Percentiles rank a stretch among this genome's conserved stretches.
phyloP scores from a whole-genome alignment of 2,329 filamentous ascomycete species.

The Claviceps lovelessii region DNA sequence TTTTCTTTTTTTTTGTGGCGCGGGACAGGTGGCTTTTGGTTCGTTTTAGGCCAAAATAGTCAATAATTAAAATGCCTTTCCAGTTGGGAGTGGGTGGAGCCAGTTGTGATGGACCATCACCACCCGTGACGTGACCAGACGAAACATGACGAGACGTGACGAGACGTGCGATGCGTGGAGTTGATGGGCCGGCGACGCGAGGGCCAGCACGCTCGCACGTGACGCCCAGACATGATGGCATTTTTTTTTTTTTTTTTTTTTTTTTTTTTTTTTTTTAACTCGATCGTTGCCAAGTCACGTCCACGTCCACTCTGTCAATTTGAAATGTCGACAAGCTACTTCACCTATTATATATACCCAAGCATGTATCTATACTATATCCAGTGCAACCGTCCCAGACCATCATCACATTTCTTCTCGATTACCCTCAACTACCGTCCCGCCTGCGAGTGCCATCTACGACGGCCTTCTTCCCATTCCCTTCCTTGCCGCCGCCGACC shows the following conservation, averaged over 20 bases:
- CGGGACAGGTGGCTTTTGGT: too few relatives aligned
- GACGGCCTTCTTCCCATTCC: constrained; percentile 17
- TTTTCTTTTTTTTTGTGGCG: not conserved
- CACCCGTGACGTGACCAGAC: not conserved
- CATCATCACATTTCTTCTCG: not conserved
- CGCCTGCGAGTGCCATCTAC: not conserved
- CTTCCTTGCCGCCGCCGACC: constrained; percentile 14
- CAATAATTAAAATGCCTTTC: too few relatives aligned
- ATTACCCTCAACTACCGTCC: not conserved
- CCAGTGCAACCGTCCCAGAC: not conserved
- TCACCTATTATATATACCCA: not conserved
- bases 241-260: too few relatives aligned
- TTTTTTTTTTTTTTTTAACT: too few relatives aligned
- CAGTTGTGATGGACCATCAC: not conserved
- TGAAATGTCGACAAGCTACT: not conserved
- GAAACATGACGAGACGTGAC: not conserved
- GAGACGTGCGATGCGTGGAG: not conserved
- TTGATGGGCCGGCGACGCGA: not conserved
- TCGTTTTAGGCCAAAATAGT: too few relatives aligned
- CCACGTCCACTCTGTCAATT: not conserved
- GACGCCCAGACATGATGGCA: not conserved
- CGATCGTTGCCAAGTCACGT: too few relatives aligned
- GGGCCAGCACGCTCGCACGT: not conserved
- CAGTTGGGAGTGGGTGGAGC: not conserved
- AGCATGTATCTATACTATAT: not conserved